Conservation (phyloP, 345 rosid species). For the Lepidium sativum region DNA sequence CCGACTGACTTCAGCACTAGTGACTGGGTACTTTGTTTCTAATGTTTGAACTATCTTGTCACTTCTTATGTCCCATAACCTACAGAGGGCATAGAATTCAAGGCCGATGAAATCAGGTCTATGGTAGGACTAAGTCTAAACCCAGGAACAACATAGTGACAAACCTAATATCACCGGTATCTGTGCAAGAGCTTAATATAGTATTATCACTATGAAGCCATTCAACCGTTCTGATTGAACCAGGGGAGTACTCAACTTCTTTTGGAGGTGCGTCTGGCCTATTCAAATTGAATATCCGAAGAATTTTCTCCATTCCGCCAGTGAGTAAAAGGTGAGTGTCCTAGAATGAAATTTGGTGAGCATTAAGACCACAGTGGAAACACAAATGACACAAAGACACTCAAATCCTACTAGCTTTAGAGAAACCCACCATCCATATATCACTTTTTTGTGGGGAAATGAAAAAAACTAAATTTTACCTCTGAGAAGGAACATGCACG, state of each 20-base stretch:
- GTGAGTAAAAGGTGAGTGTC: slow-evolving; percentile 80
- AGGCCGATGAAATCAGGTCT: background rate
- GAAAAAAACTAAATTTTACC: slow-evolving; percentile 27
- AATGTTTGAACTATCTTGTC: slow-evolving; percentile 75
- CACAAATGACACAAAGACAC: background rate
- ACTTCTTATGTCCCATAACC: slow-evolving; percentile 92
- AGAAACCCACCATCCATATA: background rate
- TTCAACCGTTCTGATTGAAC: slow-evolving; percentile 77
- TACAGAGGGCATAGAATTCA: slow-evolving; percentile 13
- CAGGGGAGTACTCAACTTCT: slow-evolving; percentile 81
- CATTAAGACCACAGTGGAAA: background rate
- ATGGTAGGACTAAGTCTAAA: background rate
- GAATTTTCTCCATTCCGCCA: slow-evolving; percentile 91
- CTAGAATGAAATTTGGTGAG: slow-evolving; percentile 28
- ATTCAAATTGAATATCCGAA: slow-evolving; percentile 84
- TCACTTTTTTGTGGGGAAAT: background rate
- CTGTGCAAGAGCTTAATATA: slow-evolving; percentile 82
- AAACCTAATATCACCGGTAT: slow-evolving; percentile 88
- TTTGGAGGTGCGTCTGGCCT: slow-evolving; percentile 79
- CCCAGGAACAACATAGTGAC: background rate
- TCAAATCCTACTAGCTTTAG: background rate
- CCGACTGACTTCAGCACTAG: slow-evolving; percentile 93
- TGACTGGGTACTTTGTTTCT: slow-evolving; percentile 78
- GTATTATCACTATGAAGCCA: slow-evolving; percentile 99
- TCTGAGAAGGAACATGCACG: slow-evolving; percentile 87